Evolutionary conservation across 108 stramenopile genomes (phyloP).

Genomic region (Nannochloropsis gaditana): DNA sequence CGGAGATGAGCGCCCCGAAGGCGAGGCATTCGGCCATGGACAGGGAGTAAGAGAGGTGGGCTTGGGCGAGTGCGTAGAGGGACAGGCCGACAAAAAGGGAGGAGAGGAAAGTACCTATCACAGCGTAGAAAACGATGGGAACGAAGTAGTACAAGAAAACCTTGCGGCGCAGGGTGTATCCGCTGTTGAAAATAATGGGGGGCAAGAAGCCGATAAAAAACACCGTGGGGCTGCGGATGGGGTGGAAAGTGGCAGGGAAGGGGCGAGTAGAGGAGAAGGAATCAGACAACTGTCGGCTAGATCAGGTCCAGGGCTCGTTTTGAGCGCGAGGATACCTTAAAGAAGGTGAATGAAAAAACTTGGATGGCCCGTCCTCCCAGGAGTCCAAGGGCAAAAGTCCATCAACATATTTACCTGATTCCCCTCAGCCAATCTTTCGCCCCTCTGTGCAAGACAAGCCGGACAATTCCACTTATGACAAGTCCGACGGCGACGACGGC

Average conservation of each 20-base stretch:
- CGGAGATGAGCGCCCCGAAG: constrained; percentile 71
- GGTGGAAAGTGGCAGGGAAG: neutral
- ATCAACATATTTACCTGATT: too few relatives aligned
- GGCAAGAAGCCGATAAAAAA: constrained; percentile 75
- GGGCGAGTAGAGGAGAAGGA: too few relatives aligned
- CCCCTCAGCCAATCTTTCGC: neutral
- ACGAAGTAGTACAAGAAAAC: constrained; percentile 64
- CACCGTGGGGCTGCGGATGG: constrained; percentile 46
- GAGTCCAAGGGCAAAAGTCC: too few relatives aligned
- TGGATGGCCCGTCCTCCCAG: too few relatives aligned
- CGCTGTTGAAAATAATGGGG: constrained; percentile 78
- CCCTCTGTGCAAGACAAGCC: neutral
- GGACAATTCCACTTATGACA: neutral
- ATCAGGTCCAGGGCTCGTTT: too few relatives aligned
- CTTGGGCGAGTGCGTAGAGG: constrained; percentile 46
- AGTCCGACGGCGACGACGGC: neutral
- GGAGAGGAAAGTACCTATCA: constrained; percentile 65
- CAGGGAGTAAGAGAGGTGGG: constrained; percentile 23
- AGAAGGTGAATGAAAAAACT: too few relatives aligned
- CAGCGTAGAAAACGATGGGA: constrained; percentile 62
- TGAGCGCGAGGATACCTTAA: too few relatives aligned
- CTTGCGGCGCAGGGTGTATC: constrained; percentile 61
- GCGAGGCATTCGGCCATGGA: constrained; percentile 61
- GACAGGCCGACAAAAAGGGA: constrained; percentile 58
- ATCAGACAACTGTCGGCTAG: too few relatives aligned